Evolutionary conservation across 164 flowering plant species (phyloP).

Genomic region (Malania oleifera): DNA sequence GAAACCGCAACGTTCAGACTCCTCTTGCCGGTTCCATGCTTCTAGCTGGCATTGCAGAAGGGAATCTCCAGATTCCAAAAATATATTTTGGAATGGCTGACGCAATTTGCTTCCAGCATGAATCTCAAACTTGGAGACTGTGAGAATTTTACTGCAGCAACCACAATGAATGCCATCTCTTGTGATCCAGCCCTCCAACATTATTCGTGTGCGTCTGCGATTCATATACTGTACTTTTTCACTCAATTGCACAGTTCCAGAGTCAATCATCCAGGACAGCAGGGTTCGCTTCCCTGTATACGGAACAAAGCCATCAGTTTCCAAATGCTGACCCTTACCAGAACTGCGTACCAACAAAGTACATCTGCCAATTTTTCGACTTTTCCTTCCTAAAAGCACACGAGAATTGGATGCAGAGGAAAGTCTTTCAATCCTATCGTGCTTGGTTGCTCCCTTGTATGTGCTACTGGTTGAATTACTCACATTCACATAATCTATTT

Average conservation of each 20-base stretch:
- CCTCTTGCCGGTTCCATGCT: conserved; percentile 80
- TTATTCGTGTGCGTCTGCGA: conserved; percentile 44
- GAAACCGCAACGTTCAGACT: conserved; percentile 44
- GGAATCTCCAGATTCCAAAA: conserved; percentile 64
- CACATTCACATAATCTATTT: conserved; percentile 14
- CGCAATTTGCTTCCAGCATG: conserved; percentile 91
- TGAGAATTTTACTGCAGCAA: conserved; percentile 87
- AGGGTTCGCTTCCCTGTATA: conserved; percentile 78
- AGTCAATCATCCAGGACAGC: conserved; percentile 90
- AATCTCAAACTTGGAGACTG: conserved; percentile 88
- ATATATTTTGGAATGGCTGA: conserved; percentile 74
- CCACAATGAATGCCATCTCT: conserved; percentile 92
- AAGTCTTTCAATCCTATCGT: conserved; percentile 21
- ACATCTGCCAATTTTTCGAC: conserved; percentile 55
- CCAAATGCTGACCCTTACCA: conserved; percentile 41
- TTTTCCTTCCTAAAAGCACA: conserved; percentile 48
- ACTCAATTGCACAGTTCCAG: conserved; percentile 55
- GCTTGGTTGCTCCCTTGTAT: conserved; percentile 6
- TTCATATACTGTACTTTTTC: conserved; percentile 88
- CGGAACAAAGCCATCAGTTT: conserved; percentile 60
- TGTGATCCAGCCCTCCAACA: conserved; percentile 89
- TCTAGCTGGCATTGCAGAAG: conserved; percentile 80
- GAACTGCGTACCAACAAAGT: conserved; percentile 74
- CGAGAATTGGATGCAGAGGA: conserved; percentile 23
- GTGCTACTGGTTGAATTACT: conserved; percentile 14